Percentiles rank a stretch among this genome's conserved stretches.
Conservation (phyloP, 1,284 basidiomycete genomes). For the Megacollybia platyphylla region DNA sequence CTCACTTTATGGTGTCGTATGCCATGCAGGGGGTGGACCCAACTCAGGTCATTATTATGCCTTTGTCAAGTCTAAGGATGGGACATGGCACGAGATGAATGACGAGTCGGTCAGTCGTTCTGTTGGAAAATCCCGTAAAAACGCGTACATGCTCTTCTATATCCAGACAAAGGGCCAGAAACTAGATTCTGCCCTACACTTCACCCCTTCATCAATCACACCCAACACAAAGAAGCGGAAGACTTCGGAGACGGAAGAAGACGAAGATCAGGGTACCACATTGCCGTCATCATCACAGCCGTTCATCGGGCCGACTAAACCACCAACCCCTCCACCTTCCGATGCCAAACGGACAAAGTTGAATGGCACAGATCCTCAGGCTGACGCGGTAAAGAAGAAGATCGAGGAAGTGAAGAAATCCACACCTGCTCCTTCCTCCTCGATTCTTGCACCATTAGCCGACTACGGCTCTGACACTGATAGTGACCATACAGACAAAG, state of each 20-base stretch:
- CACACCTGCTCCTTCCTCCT: conserved; percentile 19
- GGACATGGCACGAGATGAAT: conserved; percentile 88
- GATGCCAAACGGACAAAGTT: conserved; percentile 14
- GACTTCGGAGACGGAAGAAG: conserved; percentile 28
- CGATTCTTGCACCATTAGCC: conserved; percentile 28
- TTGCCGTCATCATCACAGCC: conserved; percentile 19
- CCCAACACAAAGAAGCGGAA: conserved; percentile 56
- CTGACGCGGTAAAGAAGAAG: conserved; percentile 43
- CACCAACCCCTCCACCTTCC: conserved; percentile 21
- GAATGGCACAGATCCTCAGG: conserved; percentile 42
- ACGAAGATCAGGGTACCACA: conserved; percentile 35
- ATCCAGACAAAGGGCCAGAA: conserved; percentile 66
- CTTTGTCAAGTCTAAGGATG: conserved; percentile 63
- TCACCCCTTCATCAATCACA: conserved; percentile 18
- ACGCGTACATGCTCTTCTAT: conserved; percentile 93
- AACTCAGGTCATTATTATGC: conserved; percentile 96
- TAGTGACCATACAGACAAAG: conserved; percentile 15
- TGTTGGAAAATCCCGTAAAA: conserved; percentile 46
- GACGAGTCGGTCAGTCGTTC: conserved; percentile 63
- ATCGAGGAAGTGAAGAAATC: conserved; percentile 33
- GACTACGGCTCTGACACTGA: conserved; percentile 45
- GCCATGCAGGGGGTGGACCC: conserved; percentile 85
- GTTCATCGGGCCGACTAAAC: conserved; percentile 57
- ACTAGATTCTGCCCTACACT: conserved; percentile 43
- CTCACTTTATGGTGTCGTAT: conserved; percentile 84